Conservation (phyloP, 176 grass and related monocot species). For the Saccharum officinarum region DNA sequence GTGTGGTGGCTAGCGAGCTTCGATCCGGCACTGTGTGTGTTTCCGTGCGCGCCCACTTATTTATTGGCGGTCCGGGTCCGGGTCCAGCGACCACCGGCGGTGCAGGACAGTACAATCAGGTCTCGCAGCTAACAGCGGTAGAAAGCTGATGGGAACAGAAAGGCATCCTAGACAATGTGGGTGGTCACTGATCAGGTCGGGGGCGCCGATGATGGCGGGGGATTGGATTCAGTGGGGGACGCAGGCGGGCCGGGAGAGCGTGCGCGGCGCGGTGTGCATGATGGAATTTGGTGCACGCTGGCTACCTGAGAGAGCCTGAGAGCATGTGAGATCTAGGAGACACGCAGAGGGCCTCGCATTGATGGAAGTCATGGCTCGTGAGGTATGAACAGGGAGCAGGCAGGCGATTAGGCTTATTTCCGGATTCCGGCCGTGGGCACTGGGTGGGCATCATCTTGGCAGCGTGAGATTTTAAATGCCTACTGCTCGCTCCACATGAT, state of each 20-base stretch:
- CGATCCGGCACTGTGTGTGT: background rate
- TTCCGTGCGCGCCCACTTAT: slow-evolving; percentile 7
- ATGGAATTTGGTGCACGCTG: slow-evolving; percentile 53
- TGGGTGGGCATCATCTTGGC: background rate
- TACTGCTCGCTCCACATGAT: background rate
- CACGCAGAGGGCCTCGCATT: slow-evolving; percentile 24
- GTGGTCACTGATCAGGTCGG: background rate
- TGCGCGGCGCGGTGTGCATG: slow-evolving; percentile 28
- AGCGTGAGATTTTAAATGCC: slow-evolving; percentile 33
- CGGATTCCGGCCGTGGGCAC: background rate
- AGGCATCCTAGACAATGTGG: background rate
- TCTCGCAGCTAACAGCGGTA: background rate
- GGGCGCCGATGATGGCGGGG: slow-evolving; percentile 33
- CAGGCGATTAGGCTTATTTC: no score
- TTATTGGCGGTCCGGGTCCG: slow-evolving; percentile 36
- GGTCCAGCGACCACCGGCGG: background rate
- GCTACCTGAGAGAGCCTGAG: background rate
- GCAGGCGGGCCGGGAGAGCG: background rate
- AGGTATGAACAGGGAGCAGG: slow-evolving; percentile 24
- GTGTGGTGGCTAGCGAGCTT: background rate
- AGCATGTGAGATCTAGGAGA: slow-evolving; percentile 43
- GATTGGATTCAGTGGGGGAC: background rate
- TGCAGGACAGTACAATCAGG: background rate
- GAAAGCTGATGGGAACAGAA: slow-evolving; percentile 11
- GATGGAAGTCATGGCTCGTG: slow-evolving; percentile 39